Evolutionary conservation across 768 basidiomycete species (phyloP).

Genomic region (Tricholoma hemisulphureum): DNA sequence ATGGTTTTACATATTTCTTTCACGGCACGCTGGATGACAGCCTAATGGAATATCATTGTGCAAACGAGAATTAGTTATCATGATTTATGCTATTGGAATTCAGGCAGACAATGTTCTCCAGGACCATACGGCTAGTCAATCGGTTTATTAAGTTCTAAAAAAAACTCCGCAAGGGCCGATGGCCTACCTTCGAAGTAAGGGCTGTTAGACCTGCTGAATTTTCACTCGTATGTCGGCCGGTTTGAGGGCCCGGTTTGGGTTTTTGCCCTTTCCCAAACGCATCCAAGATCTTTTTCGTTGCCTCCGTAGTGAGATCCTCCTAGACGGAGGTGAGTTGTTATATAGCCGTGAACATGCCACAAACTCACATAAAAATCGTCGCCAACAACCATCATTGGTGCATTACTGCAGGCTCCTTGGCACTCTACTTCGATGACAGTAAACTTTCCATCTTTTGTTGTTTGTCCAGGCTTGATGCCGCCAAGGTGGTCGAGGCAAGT

Average conservation of each 20-base stretch:
- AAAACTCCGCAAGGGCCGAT: background rate
- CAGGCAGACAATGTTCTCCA: conserved; percentile 82
- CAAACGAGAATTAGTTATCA: conserved; percentile 1
- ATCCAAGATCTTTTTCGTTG: conserved; percentile 77
- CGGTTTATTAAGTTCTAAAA: conserved; percentile 6
- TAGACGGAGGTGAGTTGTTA: conserved; percentile 28
- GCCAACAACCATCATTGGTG: conserved; percentile 92
- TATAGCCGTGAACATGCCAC: background rate
- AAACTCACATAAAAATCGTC: conserved; percentile 94
- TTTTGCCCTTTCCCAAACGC: conserved; percentile 79
- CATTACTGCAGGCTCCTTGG: conserved; percentile 97
- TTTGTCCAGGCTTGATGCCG: conserved; percentile 81
- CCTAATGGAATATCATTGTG: background rate
- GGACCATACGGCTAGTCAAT: conserved; percentile 84
- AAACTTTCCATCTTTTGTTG: conserved; percentile 95
- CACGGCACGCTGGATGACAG: background rate
- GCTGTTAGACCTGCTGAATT: conserved; percentile 90
- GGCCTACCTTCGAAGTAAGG: conserved; percentile 65
- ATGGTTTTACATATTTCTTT: conserved; percentile 8
- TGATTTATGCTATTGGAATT: conserved; percentile 57
- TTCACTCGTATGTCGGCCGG: conserved; percentile 82
- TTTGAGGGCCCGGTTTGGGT: conserved; percentile 93
- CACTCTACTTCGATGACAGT: conserved; percentile 98
- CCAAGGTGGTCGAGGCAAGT: conserved; percentile 82
- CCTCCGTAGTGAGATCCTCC: conserved; percentile 81